phyloP scores from a whole-genome alignment of 2,329 filamentous ascomycete species.

The Phaeoacremonium minimum region DNA sequence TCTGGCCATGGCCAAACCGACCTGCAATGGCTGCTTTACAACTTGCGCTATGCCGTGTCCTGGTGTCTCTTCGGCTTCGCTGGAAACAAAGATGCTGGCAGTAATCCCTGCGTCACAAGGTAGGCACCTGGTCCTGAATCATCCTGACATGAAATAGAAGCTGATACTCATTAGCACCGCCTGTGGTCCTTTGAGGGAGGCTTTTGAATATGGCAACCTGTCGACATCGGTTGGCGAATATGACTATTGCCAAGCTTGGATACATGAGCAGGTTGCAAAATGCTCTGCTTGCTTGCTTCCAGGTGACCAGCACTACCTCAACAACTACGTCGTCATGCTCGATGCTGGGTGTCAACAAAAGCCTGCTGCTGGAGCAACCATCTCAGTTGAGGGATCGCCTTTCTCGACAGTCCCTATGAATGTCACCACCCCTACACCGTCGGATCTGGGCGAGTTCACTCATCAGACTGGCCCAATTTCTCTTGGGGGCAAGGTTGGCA shows the following conservation, averaged over 20 bases:
- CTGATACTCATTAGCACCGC: conserved; percentile 38
- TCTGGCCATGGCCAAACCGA: conserved; percentile 41
- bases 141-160: not conserved
- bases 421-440: conserved; percentile 43
- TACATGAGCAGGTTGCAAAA: conserved; percentile 28
- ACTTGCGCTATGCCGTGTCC: conserved; percentile 50
- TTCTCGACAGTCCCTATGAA: conserved; percentile 46
- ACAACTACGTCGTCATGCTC: conserved; percentile 51
- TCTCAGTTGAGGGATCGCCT: conserved; percentile 47
- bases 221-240: conserved; percentile 38
- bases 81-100: conserved; percentile 31
- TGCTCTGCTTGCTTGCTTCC: conserved; percentile 44
- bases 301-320: conserved; percentile 33
- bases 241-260: conserved; percentile 51
- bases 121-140: conserved; percentile 17
- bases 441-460: conserved; percentile 29
- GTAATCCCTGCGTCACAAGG: conserved; percentile 49
- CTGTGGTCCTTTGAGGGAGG: conserved; percentile 42
- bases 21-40: conserved; percentile 51
- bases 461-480: conserved; percentile 41
- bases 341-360: conserved; percentile 52
- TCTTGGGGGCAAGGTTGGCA: conserved; percentile 53
- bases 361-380: conserved; percentile 36
- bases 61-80: conserved; percentile 51
- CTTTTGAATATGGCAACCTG: conserved; percentile 45